A percentile compares a stretch with the other conserved stretches of the same genome.
Evolutionary conservation across 73 alveolate species (phyloP).

Genomic region (Blepharisma japonicum): DNA sequence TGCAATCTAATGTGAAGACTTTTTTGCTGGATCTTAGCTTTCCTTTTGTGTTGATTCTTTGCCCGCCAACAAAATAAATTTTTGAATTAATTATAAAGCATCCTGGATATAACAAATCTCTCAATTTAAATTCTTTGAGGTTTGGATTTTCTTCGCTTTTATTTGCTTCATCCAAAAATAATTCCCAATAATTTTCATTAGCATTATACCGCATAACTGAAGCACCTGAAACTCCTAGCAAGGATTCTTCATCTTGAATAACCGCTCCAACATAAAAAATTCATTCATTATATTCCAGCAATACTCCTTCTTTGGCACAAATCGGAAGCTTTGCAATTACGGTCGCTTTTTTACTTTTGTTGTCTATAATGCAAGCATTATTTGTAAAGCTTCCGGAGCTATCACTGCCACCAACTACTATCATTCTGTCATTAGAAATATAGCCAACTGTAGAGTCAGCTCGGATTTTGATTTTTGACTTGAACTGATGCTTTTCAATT

Average conservation of each 20-base stretch:
- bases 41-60: not conserved
- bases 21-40: not conserved
- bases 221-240: not conserved
- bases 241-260: not conserved
- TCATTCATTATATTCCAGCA: not conserved
- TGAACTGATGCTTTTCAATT: too few species aligned
- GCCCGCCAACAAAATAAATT: constrained; percentile 14
- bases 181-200: not conserved
- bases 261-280: not conserved
- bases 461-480: not conserved
- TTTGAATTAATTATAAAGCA: not conserved
- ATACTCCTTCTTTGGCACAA: not conserved
- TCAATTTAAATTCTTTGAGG: not conserved
- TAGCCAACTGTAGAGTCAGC: not conserved
- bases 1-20: too few species aligned
- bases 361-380: not conserved
- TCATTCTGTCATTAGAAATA: not conserved
- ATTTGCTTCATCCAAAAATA: not conserved
- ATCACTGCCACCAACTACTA: not conserved
- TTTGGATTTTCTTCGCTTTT: too few species aligned
- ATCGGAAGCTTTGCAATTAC: not conserved
- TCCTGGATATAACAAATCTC: constrained; percentile 8
- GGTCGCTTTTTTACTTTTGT: not conserved
- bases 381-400: not conserved
- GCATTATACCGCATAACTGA: not conserved